Base-by-base conservation (phyloP, 2,329 filamentous ascomycete species). In the Trichothecium roseum region DNA sequence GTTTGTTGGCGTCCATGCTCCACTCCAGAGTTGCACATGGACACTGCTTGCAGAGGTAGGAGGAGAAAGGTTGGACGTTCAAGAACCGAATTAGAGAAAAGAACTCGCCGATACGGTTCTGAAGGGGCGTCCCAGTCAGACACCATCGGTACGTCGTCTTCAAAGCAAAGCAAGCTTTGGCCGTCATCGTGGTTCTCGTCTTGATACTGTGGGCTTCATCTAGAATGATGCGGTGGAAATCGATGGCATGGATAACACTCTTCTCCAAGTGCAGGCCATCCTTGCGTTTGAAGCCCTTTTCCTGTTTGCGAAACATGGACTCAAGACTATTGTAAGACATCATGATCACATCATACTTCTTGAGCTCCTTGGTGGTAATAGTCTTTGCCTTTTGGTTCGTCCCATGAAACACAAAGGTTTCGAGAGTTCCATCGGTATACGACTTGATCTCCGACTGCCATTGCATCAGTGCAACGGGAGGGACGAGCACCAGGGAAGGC, bases 151-250 rank as follows among this genome's bases (percentile, higher is more conserved):
- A 94, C 14, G 73, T 78, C 14, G 83, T 84, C 40, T 87, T 80
- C 29, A 98, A 66, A 1, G 88, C 87, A 54, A 96, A 96, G 55
- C 89, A 96, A 28, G 91, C 89, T 57, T 85, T 94, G 16, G 91
- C 91, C 10, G 91, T 91, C 63, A 88, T 85, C 8, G 88, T 94
- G 16, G 80, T 86, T 41, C 89, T 78, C 9, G 78, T 78, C 66
- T 85, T 98, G 69, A 98, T 96, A 56, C 82, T 89, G 58, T 98
- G 87, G 5, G 87, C 87, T 57, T 98, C 91, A 46, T 98, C 91
- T 4, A 98, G 74, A 37, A 98, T 91, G 40, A 94, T 70, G 18
- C 91, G 82, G 54, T 96, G 89, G 45, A 89, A 98, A 17, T 81
- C 64, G 34, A 94, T 83, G 28, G 81, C 71, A 55, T 98, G 91